Base-by-base conservation (phyloP, 1,284 basidiomycete species). In the Boletellus sp. region DNA sequence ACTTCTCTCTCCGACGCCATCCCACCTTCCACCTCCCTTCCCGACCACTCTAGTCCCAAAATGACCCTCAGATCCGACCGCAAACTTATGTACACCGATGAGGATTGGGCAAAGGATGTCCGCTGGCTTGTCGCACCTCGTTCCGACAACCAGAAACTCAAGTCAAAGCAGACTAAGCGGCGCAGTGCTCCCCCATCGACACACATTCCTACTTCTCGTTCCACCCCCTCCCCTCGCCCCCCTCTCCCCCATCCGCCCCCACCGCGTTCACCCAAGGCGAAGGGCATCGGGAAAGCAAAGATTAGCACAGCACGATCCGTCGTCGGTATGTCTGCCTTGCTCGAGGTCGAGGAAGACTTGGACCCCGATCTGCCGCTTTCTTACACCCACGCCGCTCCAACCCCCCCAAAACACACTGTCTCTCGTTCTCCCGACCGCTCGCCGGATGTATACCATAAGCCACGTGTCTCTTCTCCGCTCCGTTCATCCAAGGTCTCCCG, bases 101-200 rank as follows among this genome's bases (percentile, higher is more conserved):
- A 78, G 40, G 76, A 79, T 52, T 82, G 79, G 79, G 74, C 79
- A 11, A 78, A 73, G 56, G 82, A 85, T 49, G 79, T 82, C 16
- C 73, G 79, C 33, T 82, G 79, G 79, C 74, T 84, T 25, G 73
- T 74, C 9, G 64, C 73, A 8, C 68, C 73, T 13, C 59, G 65
- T 10, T 54, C 63, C 16, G 52, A 62, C 7, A 39, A 40, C 10
- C 45, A 37, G 8, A 63, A 60, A 25, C 32, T 38, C 30, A 61
- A 51, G 25, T 45, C 54, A 37, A 68, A 64, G 48, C 17, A 45
- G 10, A 14, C 23, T 4, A 63, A 52, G 41, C 56, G 52, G n/a
- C 56, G 45, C 30, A 61, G 50, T 32, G 45, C 55, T 4, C 57
- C 57, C 14, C 45, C 48, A 5, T 36, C 36, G 26, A 9, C 41